Evolutionary conservation across 1,139 yeast species (phyloP).

Genomic region (Blastobotrys malaysiensis): DNA sequence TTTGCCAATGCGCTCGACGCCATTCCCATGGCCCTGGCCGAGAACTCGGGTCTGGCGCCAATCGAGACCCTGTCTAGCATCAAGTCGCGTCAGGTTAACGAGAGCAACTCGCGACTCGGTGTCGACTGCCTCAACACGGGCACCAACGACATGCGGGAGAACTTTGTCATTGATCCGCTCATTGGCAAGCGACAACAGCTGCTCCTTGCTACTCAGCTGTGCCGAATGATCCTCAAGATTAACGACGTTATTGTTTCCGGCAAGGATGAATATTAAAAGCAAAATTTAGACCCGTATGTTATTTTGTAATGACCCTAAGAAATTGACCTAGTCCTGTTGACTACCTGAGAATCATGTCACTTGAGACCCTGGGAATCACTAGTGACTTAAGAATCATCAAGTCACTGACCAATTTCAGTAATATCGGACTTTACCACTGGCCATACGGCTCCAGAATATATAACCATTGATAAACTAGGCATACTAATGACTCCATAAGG

Average conservation of each 20-base stretch:
- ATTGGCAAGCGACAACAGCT: constrained; percentile 97
- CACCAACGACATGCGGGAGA: constrained; percentile 76
- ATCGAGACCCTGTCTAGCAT: constrained; percentile 81
- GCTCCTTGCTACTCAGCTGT: constrained; percentile 89
- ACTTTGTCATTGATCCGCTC: constrained; percentile 93
- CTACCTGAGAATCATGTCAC: too few relatives aligned
- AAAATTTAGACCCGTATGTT: neutral
- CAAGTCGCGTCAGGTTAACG: constrained; percentile 80
- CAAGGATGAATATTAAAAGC: constrained; percentile 50
- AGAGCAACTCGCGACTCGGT: constrained; percentile 67
- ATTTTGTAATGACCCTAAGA: neutral
- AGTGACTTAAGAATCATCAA: too few relatives aligned
- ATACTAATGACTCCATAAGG: too few relatives aligned
- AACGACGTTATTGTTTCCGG: constrained; percentile 94
- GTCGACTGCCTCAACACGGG: constrained; percentile 92
- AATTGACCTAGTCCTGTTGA: too few relatives aligned
- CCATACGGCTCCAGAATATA: too few relatives aligned
- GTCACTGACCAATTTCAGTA: too few relatives aligned
- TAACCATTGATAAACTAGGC: neutral
- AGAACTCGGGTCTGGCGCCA: constrained; percentile 92
- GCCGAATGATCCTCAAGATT: constrained; percentile 95
- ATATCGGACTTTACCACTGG: too few relatives aligned
- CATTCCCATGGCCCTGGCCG: constrained; percentile 93
- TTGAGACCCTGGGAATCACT: too few relatives aligned
- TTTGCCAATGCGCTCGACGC: constrained; percentile 87